Conservation (phyloP, 495 filamentous ascomycete species). For the Daldinia loculata region DNA sequence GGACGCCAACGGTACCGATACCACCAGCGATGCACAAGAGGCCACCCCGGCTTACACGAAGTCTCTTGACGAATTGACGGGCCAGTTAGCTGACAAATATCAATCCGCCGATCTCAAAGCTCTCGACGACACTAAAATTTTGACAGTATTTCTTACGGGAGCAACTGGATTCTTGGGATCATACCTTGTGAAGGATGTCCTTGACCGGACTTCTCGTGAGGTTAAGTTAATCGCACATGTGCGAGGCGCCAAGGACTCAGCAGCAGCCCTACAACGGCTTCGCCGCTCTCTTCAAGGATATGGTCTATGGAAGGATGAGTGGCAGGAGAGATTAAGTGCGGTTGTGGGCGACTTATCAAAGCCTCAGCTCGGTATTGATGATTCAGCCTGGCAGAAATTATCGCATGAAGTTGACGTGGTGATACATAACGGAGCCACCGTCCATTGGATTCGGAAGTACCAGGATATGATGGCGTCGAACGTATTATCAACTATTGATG, state of each 20-base stretch:
- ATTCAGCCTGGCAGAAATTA: conserved; percentile 69
- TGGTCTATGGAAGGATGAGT: conserved; percentile 79
- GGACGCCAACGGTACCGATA: conserved; percentile 47
- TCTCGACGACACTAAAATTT: conserved; percentile 44
- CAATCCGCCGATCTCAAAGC: conserved; percentile 48
- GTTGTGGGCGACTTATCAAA: conserved; percentile 78
- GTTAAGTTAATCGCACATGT: conserved; percentile 81
- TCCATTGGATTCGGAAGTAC: conserved; percentile 89
- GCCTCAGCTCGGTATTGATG: conserved; percentile 73
- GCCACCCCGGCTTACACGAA: conserved; percentile 74
- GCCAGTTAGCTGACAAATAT: conserved; percentile 50
- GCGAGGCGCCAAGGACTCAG: conserved; percentile 64
- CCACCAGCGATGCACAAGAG: conserved; percentile 55
- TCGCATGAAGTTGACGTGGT: conserved; percentile 74
- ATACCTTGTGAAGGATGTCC: conserved; percentile 78
- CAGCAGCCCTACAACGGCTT: conserved; percentile 60
- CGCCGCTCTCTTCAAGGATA: conserved; percentile 70
- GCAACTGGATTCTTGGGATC: conserved; percentile 92
- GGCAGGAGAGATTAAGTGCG: conserved; percentile 68
- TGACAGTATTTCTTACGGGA: conserved; percentile 84
- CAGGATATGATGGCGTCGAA: conserved; percentile 78
- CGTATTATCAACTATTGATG: conserved; percentile 81
- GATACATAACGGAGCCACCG: conserved; percentile 89
- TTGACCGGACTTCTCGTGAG: conserved; percentile 64
- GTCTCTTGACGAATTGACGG: conserved; percentile 59